A percentile compares a stretch with the other conserved stretches of the same genome.
Evolutionary conservation across 257 asterid genomes (phyloP).

Genomic region (Solanum chaucha): DNA sequence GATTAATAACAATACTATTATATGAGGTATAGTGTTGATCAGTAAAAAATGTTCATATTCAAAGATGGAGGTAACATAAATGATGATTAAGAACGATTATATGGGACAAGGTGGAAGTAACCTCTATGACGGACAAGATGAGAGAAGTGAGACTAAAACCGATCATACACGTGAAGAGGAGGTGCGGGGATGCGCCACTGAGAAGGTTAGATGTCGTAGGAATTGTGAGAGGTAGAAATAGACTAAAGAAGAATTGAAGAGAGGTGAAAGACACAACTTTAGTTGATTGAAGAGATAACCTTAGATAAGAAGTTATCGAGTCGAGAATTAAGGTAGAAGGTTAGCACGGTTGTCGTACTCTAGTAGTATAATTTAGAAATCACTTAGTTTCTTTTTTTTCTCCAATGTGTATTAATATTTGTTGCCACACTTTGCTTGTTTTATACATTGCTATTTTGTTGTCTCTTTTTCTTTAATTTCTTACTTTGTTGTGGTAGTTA

Average conservation of each 20-base stretch:
- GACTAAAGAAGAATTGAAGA: background rate
- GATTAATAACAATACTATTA: background rate
- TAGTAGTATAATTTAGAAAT: background rate
- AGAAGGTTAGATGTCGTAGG: background rate
- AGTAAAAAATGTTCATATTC: background rate
- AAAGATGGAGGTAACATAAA: background rate
- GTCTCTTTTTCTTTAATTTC: background rate
- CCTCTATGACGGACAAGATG: background rate
- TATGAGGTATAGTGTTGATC: background rate
- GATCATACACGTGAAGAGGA: accelerated
- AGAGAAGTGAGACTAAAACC: background rate
- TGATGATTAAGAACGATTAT: background rate
- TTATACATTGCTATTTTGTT: background rate
- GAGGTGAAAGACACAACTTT: background rate
- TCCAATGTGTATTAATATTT: background rate
- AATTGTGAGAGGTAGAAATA: background rate
- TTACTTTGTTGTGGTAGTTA: background rate
- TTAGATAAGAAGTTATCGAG: background rate
- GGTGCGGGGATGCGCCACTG: background rate
- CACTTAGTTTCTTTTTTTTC: background rate
- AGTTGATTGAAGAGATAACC: background rate
- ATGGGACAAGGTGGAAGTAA: background rate
- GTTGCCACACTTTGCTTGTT: background rate
- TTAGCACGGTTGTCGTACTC: background rate
- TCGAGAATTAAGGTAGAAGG: background rate